Evolutionary conservation across 2,329 filamentous ascomycete species (phyloP).

Genomic region (Aspergillus fructus): DNA sequence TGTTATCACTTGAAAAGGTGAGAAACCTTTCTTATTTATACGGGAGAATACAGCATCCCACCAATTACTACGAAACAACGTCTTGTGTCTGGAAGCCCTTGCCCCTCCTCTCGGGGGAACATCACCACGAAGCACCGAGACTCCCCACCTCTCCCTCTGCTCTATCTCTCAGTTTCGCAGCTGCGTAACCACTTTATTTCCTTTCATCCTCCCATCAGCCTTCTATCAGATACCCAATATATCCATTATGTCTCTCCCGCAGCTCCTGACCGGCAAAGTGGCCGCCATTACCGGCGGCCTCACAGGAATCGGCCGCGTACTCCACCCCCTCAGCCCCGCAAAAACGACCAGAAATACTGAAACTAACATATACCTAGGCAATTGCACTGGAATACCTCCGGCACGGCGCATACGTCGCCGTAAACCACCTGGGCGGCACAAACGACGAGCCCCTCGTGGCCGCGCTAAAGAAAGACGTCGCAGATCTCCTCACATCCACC

Average conservation of each 20-base stretch:
- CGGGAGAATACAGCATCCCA: too few species aligned
- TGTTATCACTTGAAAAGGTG: too few species aligned
- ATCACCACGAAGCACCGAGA: constrained; percentile 6
- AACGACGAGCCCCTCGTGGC: constrained; percentile 32
- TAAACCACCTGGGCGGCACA: constrained; percentile 69
- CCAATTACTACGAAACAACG: too few species aligned
- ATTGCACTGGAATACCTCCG: constrained; percentile 76
- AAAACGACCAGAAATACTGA: neutral
- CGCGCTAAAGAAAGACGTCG: constrained; percentile 30
- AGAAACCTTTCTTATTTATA: too few species aligned
- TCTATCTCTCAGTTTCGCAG: neutral
- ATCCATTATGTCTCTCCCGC: constrained; percentile 19
- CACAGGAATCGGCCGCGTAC: constrained; percentile 74
- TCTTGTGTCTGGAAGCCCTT: too few species aligned
- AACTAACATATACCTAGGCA: constrained; percentile 45
- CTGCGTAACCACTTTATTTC: neutral
- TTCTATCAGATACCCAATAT: neutral
- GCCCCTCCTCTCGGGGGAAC: neutral
- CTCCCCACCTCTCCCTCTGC: neutral
- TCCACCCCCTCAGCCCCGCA: neutral
- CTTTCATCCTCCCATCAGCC: neutral
- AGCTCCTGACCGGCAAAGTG: constrained; percentile 69
- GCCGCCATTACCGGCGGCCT: constrained; percentile 85
- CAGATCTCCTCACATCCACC: constrained; percentile 6
- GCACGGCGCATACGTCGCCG: constrained; percentile 74